Evolutionary conservation across 352 stramenopile species (phyloP), one percentile per base, ranked within the genome.

Genomic region (Pythium folliculosum): DNA sequence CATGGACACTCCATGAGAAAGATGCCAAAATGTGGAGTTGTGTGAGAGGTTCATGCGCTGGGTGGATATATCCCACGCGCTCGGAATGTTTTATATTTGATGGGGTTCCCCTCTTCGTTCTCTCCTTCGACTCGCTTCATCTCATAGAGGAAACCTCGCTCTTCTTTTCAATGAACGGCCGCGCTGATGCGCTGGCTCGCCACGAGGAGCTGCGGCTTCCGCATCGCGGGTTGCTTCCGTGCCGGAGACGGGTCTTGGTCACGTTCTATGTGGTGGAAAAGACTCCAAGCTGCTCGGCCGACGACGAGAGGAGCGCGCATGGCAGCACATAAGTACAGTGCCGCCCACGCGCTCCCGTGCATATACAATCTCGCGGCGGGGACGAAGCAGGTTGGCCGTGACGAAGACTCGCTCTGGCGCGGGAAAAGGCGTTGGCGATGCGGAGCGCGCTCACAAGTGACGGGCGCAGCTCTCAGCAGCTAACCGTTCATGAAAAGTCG

Each of bases 221-320:
- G 21, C 35, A 48, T n/a, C 37, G 53, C 53, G 49, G 53, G 53
- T 48, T n/a, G 35, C 53, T 47, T 35, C 12, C 37, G 21, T 49
- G 25, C 53, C 21, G 22, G 17, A 37, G 44, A n/a, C 25, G 21
- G 2, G 27, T 22, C 30, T 56, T 57, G 58, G 47, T 49, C 58
- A 56, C 47, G 21, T 52, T 23, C 17, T 43, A 44, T 49, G 44
- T 16, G 17, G 21, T 23, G 14, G 27, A 43, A 57, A 54, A 35
- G 25, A 43, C 16, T 57, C 45, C 58, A 64, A 64, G 58, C 58
- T 64, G 58, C 53, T 44, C 19, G 48, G 58, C 58, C 58, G 58
- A 64, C 58, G 45, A 57, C 44, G 21, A 56, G 58, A 30, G 32
- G 45, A 55, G 58, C 38, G 35, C 16, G 44, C 48, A 32, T 43